phyloP scores from a whole-genome alignment of 2,329 filamentous ascomycete genomes.

The Penicillium sp. region DNA sequence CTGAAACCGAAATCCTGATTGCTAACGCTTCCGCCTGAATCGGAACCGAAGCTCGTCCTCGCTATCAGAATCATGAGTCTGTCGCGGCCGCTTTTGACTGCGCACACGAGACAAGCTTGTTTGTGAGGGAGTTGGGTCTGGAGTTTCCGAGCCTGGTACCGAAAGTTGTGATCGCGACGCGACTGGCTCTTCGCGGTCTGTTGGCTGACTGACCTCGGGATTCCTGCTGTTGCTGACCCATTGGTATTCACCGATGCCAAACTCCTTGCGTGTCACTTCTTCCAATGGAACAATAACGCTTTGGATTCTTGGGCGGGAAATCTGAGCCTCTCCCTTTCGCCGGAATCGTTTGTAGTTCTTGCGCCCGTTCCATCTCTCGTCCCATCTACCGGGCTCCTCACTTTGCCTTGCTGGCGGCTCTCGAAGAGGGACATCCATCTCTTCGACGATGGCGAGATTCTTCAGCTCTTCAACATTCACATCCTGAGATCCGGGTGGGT shows the following conservation, averaged over 20 bases:
- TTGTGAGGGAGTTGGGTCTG: conserved; percentile 19
- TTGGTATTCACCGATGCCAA: conserved; percentile 70
- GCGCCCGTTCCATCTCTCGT: conserved; percentile 84
- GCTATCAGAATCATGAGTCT: conserved; percentile 49
- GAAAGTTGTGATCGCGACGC: conserved; percentile 11
- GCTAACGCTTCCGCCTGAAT: conserved; percentile 46
- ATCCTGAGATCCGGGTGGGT: conserved; percentile 48
- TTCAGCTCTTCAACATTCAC: conserved; percentile 69
- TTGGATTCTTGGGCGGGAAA: conserved; percentile 41
- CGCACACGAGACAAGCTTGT: conserved; percentile 13
- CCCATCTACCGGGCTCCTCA: conserved; percentile 63
- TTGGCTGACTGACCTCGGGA: conserved; percentile 22
- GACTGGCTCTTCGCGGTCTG: conserved; percentile 18
- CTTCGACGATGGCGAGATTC: conserved; percentile 68
- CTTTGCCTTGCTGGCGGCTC: conserved; percentile 29
- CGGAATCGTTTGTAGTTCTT: conserved; percentile 92
- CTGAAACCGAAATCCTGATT: neutral
- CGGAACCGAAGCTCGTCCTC: conserved; percentile 55
- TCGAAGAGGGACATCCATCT: conserved; percentile 58
- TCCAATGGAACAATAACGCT: conserved; percentile 65
- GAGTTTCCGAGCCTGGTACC: conserved; percentile 9
- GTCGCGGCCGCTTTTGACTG: conserved; percentile 34
- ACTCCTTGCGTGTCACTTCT: conserved; percentile 65
- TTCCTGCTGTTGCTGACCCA: conserved; percentile 50
- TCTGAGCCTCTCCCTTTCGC: conserved; percentile 31